A percentile compares a stretch with the other conserved stretches of the same genome.
phyloP scores from a whole-genome alignment of 306 rosid genomes.

The Senna tora region DNA sequence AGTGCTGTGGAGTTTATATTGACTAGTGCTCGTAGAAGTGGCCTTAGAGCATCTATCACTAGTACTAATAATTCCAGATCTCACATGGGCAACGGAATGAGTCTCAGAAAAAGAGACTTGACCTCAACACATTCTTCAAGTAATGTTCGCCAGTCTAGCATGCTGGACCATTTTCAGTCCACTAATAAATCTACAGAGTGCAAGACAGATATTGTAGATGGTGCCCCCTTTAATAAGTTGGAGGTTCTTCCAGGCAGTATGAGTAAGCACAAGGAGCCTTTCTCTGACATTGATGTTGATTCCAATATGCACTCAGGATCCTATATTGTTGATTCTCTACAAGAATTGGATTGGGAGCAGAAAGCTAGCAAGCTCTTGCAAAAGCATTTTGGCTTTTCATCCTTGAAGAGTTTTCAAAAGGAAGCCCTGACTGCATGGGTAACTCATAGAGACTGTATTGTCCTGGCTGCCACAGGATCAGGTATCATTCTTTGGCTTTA shows the following conservation, averaged over 20 bases:
- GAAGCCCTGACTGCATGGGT: constrained; percentile 81
- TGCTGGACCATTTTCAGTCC: constrained; percentile 64
- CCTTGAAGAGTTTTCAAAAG: constrained; percentile 75
- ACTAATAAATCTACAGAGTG: constrained; percentile 34
- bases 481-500: constrained; percentile 51
- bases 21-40: constrained; percentile 35
- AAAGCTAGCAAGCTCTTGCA: constrained; percentile 54
- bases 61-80: constrained; percentile 36
- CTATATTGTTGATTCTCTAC: constrained; percentile 17
- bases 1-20: constrained; percentile 55
- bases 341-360: constrained; percentile 56
- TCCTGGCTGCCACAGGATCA: constrained; percentile 93
- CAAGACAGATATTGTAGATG: constrained; percentile 31
- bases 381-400: constrained; percentile 69
- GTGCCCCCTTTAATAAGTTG: neutral
- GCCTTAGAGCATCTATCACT: constrained; percentile 32
- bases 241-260: constrained; percentile 15
- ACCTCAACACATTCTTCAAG: constrained; percentile 27
- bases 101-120: constrained; percentile 43
- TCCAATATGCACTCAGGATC: constrained; percentile 27
- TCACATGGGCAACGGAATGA: constrained; percentile 11
- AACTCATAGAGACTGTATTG: constrained; percentile 73
- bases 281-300: constrained; percentile 25
- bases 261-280: constrained; percentile 42
- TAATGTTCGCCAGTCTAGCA: constrained; percentile 66